Evolutionary conservation across 306 rosid genomes (phyloP), one percentile per base, ranked within the genome.

Genomic region (Datisca glomerata): DNA sequence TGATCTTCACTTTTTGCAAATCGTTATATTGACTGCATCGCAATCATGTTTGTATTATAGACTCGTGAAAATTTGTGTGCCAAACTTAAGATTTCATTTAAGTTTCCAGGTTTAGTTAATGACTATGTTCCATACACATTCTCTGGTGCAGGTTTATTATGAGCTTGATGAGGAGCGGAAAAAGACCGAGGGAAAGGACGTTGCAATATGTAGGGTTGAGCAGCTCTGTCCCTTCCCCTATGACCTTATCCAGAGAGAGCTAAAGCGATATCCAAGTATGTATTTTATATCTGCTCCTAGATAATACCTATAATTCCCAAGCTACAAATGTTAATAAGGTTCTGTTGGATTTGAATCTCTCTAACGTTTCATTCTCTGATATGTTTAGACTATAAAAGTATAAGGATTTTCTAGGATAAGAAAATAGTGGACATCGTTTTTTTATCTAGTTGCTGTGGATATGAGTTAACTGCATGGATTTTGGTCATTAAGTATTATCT

Each of bases 171-270:
- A 84, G 0, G 69, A 54, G 8, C 60, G 98, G 65, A 61, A 49
- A 48, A 89, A 84, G 70, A 57, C 14, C 29, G 68, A 56, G 5
- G 91, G 78, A 24, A 80, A 78, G 62, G 95, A 89, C 55, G 76
- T 83, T 56, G 97, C 95, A 25, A 67, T 89, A 40, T 80, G 97
- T 59, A 67, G 97, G 69, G 93, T 89, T 68, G 93, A 89, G 49
- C 97, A 89, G 45, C 93, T 89, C 43, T 84, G 93, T 42, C 98
- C 98, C 58, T 89, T 84, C 75, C 98, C 95, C 3, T 89, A 89
- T 7, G 86, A 89, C 70, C 98, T 84, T 18, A 72, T 80, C 46
- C 95, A 77, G 57, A 67, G 93, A 38, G 98, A 89, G 70, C 81
- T 89, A 57, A 89, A 84, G 60, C 64, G 93, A 65, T 89, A 89